Conservation (phyloP, 192 early-diverging fungal species). For the Coemansia aciculifera region DNA sequence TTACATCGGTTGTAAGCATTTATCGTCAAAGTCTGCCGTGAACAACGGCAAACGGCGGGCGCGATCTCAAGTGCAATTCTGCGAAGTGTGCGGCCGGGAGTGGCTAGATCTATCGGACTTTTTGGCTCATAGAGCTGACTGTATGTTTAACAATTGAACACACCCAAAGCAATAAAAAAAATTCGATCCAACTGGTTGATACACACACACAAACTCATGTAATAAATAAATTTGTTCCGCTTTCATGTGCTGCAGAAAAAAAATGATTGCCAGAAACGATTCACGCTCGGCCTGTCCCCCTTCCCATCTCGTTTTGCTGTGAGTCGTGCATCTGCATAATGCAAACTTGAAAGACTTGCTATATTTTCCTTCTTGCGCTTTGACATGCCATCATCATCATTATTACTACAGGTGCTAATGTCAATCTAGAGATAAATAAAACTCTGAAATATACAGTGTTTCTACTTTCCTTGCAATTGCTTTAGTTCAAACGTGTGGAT, state of each 20-base stretch:
- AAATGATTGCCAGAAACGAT: conserved; percentile 11
- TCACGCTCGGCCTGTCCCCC: not conserved
- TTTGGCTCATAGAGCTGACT: conserved; percentile 41
- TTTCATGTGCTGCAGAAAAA: conserved; percentile 8
- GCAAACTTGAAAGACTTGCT: not conserved
- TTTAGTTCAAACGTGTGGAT: not conserved
- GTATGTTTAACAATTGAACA: conserved; percentile 22
- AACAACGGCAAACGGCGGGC: not conserved
- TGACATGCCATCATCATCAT: not conserved
- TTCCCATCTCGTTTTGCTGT: not conserved
- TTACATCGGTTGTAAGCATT: not conserved
- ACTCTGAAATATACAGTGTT: not conserved
- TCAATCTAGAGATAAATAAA: not conserved
- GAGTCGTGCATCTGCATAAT: conserved; percentile 1
- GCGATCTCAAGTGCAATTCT: conserved; percentile 3
- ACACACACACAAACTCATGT: not conserved
- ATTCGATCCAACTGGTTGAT: not conserved
- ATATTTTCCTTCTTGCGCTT: not conserved
- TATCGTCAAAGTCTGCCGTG: not conserved
- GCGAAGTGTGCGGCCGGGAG: conserved; percentile 31
- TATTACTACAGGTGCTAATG: not conserved
- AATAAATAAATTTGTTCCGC: not conserved
- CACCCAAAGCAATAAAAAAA: not conserved
- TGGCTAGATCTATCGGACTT: conserved; percentile 37
- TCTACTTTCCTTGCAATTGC: not conserved